phyloP scores from a whole-genome alignment of 768 basidiomycete species.

The Russula sp. region DNA sequence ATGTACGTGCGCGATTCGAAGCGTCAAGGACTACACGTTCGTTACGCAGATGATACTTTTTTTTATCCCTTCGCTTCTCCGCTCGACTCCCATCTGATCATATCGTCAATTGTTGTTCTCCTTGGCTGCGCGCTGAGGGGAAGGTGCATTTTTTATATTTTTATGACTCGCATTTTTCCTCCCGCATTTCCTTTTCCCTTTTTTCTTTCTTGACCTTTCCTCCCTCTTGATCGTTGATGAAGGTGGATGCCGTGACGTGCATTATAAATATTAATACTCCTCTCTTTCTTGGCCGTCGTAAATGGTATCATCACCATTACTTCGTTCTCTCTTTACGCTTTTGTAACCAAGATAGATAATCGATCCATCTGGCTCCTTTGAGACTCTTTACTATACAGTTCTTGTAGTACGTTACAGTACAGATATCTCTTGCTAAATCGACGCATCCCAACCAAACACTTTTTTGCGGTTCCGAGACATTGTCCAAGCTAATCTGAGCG shows the following conservation, averaged over 20 bases:
- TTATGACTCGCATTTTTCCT: background rate
- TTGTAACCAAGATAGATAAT: slow-evolving; percentile 16
- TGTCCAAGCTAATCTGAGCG: too few relatives aligned
- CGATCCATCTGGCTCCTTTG: background rate
- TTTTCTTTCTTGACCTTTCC: background rate
- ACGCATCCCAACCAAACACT: background rate
- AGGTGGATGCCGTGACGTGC: background rate
- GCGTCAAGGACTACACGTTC: slow-evolving; percentile 26
- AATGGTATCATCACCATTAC: background rate
- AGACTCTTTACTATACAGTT: slow-evolving; percentile 6
- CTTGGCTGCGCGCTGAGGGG: background rate
- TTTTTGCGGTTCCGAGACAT: background rate
- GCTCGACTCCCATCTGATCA: background rate
- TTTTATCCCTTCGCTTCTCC: background rate
- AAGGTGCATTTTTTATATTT: background rate
- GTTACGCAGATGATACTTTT: slow-evolving; percentile 16
- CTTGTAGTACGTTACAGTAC: slow-evolving; percentile 24
- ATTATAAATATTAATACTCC: background rate
- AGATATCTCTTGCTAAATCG: slow-evolving; percentile 8
- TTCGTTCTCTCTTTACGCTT: background rate
- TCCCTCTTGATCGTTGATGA: background rate
- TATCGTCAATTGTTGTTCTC: background rate
- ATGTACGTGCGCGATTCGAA: slow-evolving; percentile 29
- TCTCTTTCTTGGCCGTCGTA: background rate
- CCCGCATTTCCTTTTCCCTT: background rate